Evolutionary conservation across 306 rosid genomes (phyloP).

Genomic region (Malus sylvestris): DNA sequence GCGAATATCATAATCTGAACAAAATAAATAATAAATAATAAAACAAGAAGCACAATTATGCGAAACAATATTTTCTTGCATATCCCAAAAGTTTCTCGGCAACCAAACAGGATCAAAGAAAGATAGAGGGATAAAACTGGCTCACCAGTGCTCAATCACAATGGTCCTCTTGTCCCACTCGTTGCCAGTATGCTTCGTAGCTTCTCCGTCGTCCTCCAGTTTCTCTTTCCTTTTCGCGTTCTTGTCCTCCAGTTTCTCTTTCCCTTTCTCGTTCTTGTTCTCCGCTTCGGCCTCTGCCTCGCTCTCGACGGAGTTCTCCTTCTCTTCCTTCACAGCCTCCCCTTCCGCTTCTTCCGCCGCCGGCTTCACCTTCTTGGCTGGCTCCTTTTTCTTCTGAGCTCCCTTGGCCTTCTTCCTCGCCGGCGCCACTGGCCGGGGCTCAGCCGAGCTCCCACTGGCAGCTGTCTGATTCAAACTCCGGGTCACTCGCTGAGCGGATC

Average conservation of each 20-base stretch:
- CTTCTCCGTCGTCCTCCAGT: neutral
- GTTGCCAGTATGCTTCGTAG: constrained; percentile 2
- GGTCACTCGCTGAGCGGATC: constrained; percentile 16
- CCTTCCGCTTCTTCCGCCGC: neutral
- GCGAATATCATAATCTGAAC: neutral
- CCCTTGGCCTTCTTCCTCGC: neutral
- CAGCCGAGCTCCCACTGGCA: neutral
- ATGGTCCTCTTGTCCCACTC: constrained; percentile 17
- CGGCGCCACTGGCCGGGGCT: neutral
- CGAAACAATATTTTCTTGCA: neutral
- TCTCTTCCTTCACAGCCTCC: constrained; percentile 14
- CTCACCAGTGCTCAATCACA: constrained; percentile 49
- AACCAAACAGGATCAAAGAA: neutral
- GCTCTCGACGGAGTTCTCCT: constrained; percentile 8
- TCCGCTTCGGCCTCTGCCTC: neutral
- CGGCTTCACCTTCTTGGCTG: neutral
- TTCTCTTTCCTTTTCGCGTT: neutral
- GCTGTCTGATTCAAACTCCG: neutral
- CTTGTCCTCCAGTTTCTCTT: no score
- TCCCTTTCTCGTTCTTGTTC: neutral
- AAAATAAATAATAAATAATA: neutral
- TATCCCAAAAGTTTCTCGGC: neutral
- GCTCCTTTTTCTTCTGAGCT: neutral
- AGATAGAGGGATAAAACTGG: neutral
- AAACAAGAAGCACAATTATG: neutral